Evolutionary conservation across 352 stramenopile genomes (phyloP).

Genomic region (Pythium rhizo-oryzae): DNA sequence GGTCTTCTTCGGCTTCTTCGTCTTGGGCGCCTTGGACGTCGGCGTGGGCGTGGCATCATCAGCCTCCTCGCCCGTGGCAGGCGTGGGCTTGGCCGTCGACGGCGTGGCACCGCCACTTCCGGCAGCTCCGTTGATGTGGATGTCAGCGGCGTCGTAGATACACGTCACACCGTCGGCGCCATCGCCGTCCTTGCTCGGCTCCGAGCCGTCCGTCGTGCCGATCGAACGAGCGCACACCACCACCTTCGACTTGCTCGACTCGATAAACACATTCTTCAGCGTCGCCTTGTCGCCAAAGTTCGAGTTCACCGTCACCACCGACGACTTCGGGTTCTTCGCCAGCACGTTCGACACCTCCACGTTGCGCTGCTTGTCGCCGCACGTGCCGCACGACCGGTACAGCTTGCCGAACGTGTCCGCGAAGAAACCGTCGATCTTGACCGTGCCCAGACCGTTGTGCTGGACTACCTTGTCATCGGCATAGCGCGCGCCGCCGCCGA

Average conservation of each 20-base stretch:
- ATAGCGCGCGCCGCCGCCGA: slow-evolving; percentile 40
- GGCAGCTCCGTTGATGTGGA: slow-evolving; percentile 34
- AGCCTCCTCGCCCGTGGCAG: not conserved
- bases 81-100: not conserved
- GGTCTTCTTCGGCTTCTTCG: slow-evolving; percentile 1
- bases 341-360: slow-evolving; percentile 42
- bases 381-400: slow-evolving; percentile 47
- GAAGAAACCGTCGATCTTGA: slow-evolving; percentile 27
- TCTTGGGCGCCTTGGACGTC: not conserved
- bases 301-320: slow-evolving; percentile 43
- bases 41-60: not conserved
- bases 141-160: slow-evolving; percentile 19
- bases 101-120: not conserved
- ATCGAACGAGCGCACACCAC: slow-evolving; percentile 22
- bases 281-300: slow-evolving; percentile 38
- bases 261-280: slow-evolving; percentile 32
- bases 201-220: slow-evolving; percentile 6
- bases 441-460: slow-evolving; percentile 42
- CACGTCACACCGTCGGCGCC: slow-evolving; percentile 20
- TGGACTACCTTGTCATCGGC: slow-evolving; percentile 57
- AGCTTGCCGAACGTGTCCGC: slow-evolving; percentile 47
- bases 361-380: slow-evolving; percentile 38
- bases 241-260: slow-evolving; percentile 27
- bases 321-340: slow-evolving; percentile 45
- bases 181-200: slow-evolving; percentile 23